A percentile compares a stretch with the other conserved stretches of the same genome.
Conservation (phyloP, 169 alveolate species). For the Theileria equi region DNA sequence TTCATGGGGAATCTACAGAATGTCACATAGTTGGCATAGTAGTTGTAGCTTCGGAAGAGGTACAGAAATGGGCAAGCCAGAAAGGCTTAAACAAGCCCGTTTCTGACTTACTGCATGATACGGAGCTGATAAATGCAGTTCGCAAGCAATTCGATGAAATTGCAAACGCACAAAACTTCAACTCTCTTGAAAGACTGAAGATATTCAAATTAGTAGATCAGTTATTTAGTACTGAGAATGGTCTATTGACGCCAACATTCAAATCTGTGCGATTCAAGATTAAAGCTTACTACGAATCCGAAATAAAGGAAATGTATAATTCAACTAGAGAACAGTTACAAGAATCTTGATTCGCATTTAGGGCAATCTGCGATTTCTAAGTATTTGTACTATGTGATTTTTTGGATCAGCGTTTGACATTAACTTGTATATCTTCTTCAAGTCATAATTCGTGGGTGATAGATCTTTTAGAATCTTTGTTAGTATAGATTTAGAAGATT, state of each 20-base stretch:
- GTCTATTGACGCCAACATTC: slow-evolving; percentile 89
- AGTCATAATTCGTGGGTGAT: background rate
- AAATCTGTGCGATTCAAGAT: slow-evolving; percentile 84
- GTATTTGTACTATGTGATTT: background rate
- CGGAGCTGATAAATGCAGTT: slow-evolving; percentile 15
- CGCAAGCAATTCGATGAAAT: slow-evolving; percentile 44
- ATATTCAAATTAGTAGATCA: slow-evolving; percentile 75
- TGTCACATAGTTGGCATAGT: slow-evolving; percentile 61
- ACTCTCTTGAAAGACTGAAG: slow-evolving; percentile 77
- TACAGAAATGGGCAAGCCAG: slow-evolving; percentile 53
- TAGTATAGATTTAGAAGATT: background rate
- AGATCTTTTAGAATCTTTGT: background rate
- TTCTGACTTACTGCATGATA: slow-evolving; percentile 6
- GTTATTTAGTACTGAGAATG: slow-evolving; percentile 85
- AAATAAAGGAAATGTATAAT: slow-evolving; percentile 67
- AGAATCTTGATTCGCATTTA: background rate
- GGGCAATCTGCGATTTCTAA: background rate
- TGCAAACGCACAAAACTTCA: slow-evolving; percentile 59
- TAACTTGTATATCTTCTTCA: background rate
- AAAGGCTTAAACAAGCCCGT: slow-evolving; percentile 36
- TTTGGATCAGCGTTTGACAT: too few relatives aligned
- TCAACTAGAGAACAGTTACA: background rate
- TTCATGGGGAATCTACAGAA: slow-evolving; percentile 71
- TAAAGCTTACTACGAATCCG: slow-evolving; percentile 44
- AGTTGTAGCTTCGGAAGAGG: slow-evolving; percentile 51